Evolutionary conservation across 2,329 filamentous ascomycete genomes (phyloP), one percentile per base, ranked within the genome.

Genomic region (Boeremia exigua): DNA sequence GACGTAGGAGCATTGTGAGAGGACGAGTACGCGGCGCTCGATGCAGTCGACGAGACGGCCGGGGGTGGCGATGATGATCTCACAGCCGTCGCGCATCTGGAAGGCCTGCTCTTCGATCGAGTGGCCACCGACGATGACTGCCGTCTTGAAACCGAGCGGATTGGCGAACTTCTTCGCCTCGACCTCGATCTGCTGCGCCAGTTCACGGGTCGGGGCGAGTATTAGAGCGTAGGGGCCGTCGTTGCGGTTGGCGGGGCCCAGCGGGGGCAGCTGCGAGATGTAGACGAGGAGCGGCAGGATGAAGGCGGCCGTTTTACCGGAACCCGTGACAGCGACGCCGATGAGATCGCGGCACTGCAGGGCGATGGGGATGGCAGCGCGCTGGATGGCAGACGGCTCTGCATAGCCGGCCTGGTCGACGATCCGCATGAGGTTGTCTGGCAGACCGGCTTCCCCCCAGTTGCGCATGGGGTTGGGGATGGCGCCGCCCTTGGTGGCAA

Each of bases 191-290:
- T 99, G 95, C 75, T 98, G 95, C 0, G 95, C 95, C 80, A 99
- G 79, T 81, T 99, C 95, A 83, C 95, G 92, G 11, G 95, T 99
- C 0, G 95, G 95, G 1, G 95, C 95, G 9, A 99, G 85, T 62
- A 99, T 95, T 59, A 99, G 91, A n/a, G 92, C 92, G 70, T 98
- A 99, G 0, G 95, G 95, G 0, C 95, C 95, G 67, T 98, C 94
- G 69, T 96, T 94, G 74, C 95, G 96, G 60, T 92, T 95, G 65
- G 85, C 79, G 60, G 96, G 91, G 59, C 90, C 89, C 36, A 99
- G 83, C 2, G 91, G 87, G 23, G 94, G 93, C 14, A 99, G 81
- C 67, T 95, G 90, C 0, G 90, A 91, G 62, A 99, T 99, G 79
- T 99, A 99, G 38, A 96, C 92, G 14, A 99, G 84, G 14, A 99